These are phyloP conservation scores for Bipolaris gigantea DNA, from an alignment of 2,329 filamentous ascomycete species.

Conservation along the genomic window DNA sequence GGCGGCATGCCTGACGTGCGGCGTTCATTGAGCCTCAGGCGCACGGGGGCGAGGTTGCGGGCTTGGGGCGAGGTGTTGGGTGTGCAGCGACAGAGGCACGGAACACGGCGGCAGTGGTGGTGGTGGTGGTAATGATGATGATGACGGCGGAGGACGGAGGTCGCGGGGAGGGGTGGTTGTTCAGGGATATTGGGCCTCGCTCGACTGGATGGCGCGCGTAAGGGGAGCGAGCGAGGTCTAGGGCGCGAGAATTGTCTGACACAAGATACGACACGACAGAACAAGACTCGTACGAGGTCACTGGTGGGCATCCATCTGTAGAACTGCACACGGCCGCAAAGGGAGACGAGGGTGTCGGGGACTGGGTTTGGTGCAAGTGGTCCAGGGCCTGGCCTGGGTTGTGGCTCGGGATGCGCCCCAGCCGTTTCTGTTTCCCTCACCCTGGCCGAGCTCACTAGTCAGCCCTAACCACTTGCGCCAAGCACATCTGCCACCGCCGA, in stretches of 20 bases:
- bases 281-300: neutral
- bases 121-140: too few species aligned
- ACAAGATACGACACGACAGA: too few species aligned
- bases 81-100: constrained; percentile 2
- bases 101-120: constrained; percentile 2
- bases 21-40: constrained; percentile 53
- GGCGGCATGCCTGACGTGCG: constrained; percentile 67
- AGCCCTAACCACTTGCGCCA: constrained; percentile 1
- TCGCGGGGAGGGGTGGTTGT: neutral
- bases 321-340: constrained; percentile 3
- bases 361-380: neutral
- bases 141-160: neutral
- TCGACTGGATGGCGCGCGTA: neutral
- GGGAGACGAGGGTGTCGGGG: neutral
- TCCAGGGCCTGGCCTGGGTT: constrained; percentile 1
- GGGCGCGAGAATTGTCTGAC: constrained; percentile 6
- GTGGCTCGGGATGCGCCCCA: constrained; percentile 13
- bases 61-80: constrained; percentile 3
- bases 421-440: constrained; percentile 17
- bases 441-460: constrained; percentile 2
- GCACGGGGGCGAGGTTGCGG: constrained; percentile 2
- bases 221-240: constrained; percentile 1
- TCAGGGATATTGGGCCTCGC: neutral
- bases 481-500: neutral
- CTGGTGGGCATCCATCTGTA: neutral